Evolutionary conservation across 2,329 filamentous ascomycete species (phyloP), one percentile per base, ranked within the genome.

Genomic region (Sclerotinia borealis): DNA sequence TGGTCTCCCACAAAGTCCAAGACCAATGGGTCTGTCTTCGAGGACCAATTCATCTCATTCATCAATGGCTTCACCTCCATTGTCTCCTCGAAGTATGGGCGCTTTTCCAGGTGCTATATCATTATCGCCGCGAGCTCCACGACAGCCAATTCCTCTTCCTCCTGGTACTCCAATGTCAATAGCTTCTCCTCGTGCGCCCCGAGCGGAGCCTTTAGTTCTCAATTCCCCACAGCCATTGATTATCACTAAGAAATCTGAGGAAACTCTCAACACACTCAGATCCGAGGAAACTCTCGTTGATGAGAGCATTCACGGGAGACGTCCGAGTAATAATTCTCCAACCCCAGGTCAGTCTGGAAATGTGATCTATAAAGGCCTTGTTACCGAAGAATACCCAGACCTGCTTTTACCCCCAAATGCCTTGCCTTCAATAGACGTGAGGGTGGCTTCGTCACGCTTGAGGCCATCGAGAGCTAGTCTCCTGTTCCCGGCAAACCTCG

Each of bases 361-460:
- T 78, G 77, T 80, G 63, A 85, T 96, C 27, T 96, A 87, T 74
- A 88, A 82, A 70, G 92, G 92, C 0, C 82, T 97, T 27, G 82
- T 92, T 6, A 92, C 89, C 0, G 92, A 96, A 0, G 90, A 96
- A 68, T 93, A 92, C 73, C 92, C 93, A 0, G 90, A 91, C 66
- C 81, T 98, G 9, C 78, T 98, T 27, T 80, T 99, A 2, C 87
- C 92, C 11, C 93, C 95, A 0, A 96, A 96, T 74, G 92, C 93
- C 7, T 80, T 99, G 9, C 90, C 91, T 4, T 91, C 91, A 1
- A 89, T 99, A 63, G 85, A 90, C 67, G 87, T 97, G 54, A 91
- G 85, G 74, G 93, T 97, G 4, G 91, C 92, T 4, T 98, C 95
- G 5, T 98, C 95, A 27, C 87, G 95, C n/a, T 87, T 99, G 80